Base-by-base conservation (phyloP, 2,329 filamentous ascomycete species). In the Byssoonygena ceratinophila region DNA sequence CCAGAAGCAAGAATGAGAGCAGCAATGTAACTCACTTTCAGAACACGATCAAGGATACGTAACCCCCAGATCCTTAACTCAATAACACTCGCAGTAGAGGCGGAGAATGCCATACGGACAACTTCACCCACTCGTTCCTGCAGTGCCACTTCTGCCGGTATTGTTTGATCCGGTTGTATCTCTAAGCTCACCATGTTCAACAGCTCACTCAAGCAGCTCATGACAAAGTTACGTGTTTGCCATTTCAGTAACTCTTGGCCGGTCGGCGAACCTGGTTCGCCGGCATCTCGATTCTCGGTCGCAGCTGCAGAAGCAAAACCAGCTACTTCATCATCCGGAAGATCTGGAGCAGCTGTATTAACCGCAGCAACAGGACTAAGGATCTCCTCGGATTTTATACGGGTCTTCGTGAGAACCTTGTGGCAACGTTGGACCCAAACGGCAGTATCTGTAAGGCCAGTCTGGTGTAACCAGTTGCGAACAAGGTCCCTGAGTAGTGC, bases 301-400 rank as follows among this genome's bases (percentile, higher is more conserved):
- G 81, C 83, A 25, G 77, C 77, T 1, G 85, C 82, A n/a, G 83
- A 80, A 29, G 90, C 90, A 63, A 98, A 97, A 0, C 92, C 92
- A 49, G 92, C 92, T 32, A 95, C 91, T 66, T 98, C 94, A 65
- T 98, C 92, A 64, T 98, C 92, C 57, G 91, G 85, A 0, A 97
- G 71, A 60, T 98, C 92, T n/a, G 87, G 77, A 3, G 76, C 74
- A 8, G 64, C 61, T 34, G 68, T 67, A 22, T 66, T 59, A 5
- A 61, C 61, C 12, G 74, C 72, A 46, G 64, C 67, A 3, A 62
- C 59, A 20, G 60, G 59, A 12, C 56, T 46, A n/a, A 47, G 31
- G 3, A 59, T 45, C 8, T 80, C 76, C 39, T 81, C 77, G 1
- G 72, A 70, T 62, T 85, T 86, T 27, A 79, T 77, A 58, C 87